Evolutionary conservation across 192 early-diverging fungal genomes (phyloP), one percentile per base, ranked within the genome.

Genomic region (Coemansia sp.): DNA sequence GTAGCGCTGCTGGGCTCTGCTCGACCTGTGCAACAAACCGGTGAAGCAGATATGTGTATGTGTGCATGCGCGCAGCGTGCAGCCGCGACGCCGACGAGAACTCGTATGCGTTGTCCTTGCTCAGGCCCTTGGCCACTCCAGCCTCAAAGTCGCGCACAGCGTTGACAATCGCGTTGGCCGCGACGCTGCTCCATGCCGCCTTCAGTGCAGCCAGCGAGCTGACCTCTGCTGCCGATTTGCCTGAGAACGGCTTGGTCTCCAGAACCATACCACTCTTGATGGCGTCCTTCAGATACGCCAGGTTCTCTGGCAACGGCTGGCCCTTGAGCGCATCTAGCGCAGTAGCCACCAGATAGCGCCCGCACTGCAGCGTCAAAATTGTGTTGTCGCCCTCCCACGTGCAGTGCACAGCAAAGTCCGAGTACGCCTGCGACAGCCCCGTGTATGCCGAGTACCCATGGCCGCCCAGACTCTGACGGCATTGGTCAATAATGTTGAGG

Each of bases 381-480:
- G 93, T 95, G 78, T 95, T 93, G 82, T 93, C 91, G 68, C 93
- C 92, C 75, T 89, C 88, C 86, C 91, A 91, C 40, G 91, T 94
- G 75, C 90, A 92, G 64, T 92, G 91, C 28, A 94, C 93, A 40
- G 91, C 89, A 81, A 94, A 96, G 69, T 94, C 92, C 60, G 86
- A 85, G 81, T 92, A 92, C 59, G 89, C 86, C 55, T 85, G 85
- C 46, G 94, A 88, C 17, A 96, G 87, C 3, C 92, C 94, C 2
- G 94, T 92, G 85, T 94, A 94, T 14, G 91, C 86, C 65, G 90
- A 92, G 83, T 96, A 96, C 23, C 94, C 94, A 62, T 96, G 94
- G 34, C 94, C 94, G 68, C 94, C 94, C 56, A 91, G 84, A 14
- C 91, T 83, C 82, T 94, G 94, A 36, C 94, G 86, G 78, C 92